A percentile compares a stretch with the other conserved stretches of the same genome.
Conservation (phyloP, 345 rosid species). For the Arabis hirsuta region DNA sequence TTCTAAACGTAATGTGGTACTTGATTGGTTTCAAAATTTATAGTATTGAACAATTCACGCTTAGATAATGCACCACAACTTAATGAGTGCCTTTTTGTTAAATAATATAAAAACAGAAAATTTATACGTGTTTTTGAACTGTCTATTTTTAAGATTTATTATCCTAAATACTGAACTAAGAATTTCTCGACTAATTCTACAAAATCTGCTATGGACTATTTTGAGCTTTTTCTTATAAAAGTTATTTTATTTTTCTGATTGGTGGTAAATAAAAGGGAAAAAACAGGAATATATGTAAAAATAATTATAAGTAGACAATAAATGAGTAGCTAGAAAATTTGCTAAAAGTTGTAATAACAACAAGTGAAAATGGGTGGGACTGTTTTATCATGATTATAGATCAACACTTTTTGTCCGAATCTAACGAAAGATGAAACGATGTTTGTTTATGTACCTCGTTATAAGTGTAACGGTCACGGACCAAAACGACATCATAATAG, state of each 20-base stretch:
- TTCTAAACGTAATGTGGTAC: slow-evolving; percentile 1
- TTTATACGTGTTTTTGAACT: not conserved
- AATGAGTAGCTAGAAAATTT: slow-evolving; percentile 33
- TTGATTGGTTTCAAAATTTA: not conserved
- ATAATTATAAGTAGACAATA: slow-evolving; percentile 1
- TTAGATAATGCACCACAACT: not conserved
- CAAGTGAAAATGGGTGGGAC: slow-evolving; percentile 32
- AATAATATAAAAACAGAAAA: not conserved
- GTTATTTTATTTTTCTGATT: not conserved
- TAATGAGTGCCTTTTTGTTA: not conserved
- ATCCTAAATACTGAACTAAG: not conserved
- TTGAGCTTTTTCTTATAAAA: not conserved
- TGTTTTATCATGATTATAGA: slow-evolving; percentile 43
- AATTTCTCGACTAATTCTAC: not conserved
- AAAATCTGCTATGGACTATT: not conserved
- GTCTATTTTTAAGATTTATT: not conserved
- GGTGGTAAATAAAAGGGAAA: slow-evolving; percentile 1
- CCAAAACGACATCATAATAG: slow-evolving; percentile 43
- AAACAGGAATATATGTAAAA: slow-evolving; percentile 6
- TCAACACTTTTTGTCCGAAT: slow-evolving; percentile 49
- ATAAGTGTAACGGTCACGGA: slow-evolving; percentile 46
- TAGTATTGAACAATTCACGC: not conserved
- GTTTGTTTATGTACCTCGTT: slow-evolving; percentile 46
- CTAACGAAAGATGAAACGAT: slow-evolving; percentile 46
- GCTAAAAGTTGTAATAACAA: slow-evolving; percentile 42